Evolutionary conservation across 2,329 filamentous ascomycete genomes (phyloP).

Genomic region (Colletotrichum paranaense): DNA sequence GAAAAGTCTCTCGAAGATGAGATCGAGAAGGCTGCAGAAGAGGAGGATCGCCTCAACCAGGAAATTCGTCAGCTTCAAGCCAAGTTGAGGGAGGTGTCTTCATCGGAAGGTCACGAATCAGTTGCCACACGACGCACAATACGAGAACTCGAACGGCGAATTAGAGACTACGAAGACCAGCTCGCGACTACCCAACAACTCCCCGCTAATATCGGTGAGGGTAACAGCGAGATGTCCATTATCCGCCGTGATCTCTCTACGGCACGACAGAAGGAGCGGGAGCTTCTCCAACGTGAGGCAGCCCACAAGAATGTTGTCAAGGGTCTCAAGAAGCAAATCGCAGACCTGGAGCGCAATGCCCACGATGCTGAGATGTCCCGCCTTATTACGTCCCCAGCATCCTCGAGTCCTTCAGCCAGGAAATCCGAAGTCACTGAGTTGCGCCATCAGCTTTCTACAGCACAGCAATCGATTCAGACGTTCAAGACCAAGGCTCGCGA

Average conservation of each 20-base stretch:
- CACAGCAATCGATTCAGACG: conserved; percentile 70
- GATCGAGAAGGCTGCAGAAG: conserved; percentile 72
- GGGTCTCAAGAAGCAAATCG: conserved; percentile 71
- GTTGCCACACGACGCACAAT: conserved; percentile 71
- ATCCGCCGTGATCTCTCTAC: conserved; percentile 72
- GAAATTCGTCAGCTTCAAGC: conserved; percentile 65
- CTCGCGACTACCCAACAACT: conserved; percentile 48
- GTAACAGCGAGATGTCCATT: conserved; percentile 66
- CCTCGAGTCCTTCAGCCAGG: conserved; percentile 62
- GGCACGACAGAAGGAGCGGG: conserved; percentile 74
- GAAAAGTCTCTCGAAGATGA: conserved; percentile 75
- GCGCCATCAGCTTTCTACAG: conserved; percentile 69
- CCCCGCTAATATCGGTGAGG: conserved; percentile 50
- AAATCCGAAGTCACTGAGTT: conserved; percentile 69
- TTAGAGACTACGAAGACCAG: conserved; percentile 65
- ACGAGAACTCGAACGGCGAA: conserved; percentile 71
- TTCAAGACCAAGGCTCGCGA: conserved; percentile 62
- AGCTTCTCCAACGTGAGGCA: conserved; percentile 73
- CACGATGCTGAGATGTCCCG: conserved; percentile 72
- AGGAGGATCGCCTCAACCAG: conserved; percentile 71
- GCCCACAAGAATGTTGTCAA: conserved; percentile 72
- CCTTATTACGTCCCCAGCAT: conserved; percentile 55
- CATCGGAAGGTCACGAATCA: conserved; percentile 63
- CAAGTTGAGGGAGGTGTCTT: conserved; percentile 56
- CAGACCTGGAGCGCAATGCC: conserved; percentile 74